Base-by-base conservation (phyloP, 805 yeast genomes). In the Debaryomyces maramus region DNA sequence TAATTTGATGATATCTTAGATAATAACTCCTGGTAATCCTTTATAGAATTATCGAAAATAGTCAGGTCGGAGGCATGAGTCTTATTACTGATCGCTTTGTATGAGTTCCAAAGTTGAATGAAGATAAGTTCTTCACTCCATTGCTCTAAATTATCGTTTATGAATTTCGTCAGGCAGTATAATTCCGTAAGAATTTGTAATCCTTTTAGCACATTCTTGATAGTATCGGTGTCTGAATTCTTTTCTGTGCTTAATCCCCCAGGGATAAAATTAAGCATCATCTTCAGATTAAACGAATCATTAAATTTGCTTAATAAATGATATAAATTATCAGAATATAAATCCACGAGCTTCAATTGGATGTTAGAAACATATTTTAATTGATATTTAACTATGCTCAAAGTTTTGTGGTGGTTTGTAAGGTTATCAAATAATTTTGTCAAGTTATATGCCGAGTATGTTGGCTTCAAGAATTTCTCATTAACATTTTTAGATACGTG, bases 371-470 rank as follows among this genome's bases (percentile, higher is more conserved):
- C 64, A 45, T 79, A 81, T 47, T 74, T 71, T 40, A 80, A 63
- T 44, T 82, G 81, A 46, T 70, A 77, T 32, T 73, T 73, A 13
- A 75, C 72, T 17, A 72, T 58, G 18, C 69, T 68, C 45, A 81
- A 66, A 18, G 80, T 67, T 26, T 65, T 65, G 59, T 80, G 80
- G 45, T 77, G 80, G 11, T 66, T 65, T 3, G 82, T 79, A 38
- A 81, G 67, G 33, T 75, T 74, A 46, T 80, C 79, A 16, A 85
- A 59, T 30, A 85, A 56, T 48, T 80, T 80, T 31, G 70, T 70
- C 44, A 85, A 56, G 35, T 78, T 75, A 27, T 73, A 65, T 0
- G 89, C 79, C 1, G 88, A 77, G 45, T 74, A 74, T 0, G 88
- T 83, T 0, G 91, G 89, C 36, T 58, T 62, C 28, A 59, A 38